phyloP scores from a whole-genome alignment of 2,329 filamentous ascomycete species.

The Tolypocladium tundrense region DNA sequence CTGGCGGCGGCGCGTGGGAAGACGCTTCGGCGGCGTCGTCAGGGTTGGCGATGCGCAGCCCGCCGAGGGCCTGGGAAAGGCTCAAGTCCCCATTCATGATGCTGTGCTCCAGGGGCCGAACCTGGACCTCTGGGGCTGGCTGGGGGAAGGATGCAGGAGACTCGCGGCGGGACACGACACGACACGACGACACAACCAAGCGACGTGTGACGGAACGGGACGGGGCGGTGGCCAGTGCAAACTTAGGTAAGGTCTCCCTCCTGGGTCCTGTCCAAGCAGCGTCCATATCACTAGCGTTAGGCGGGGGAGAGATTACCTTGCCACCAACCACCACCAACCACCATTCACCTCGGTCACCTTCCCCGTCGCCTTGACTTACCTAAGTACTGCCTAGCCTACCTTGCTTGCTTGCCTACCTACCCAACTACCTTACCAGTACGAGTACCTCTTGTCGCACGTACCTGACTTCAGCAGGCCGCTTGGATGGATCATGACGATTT shows the following conservation, averaged over 20 bases:
- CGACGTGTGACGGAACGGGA: slow-evolving; percentile 1
- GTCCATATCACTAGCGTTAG: not conserved
- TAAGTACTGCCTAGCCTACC: too few relatives aligned
- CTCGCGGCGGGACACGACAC: not conserved
- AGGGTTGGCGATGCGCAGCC: slow-evolving; percentile 92
- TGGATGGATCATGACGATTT: too few relatives aligned
- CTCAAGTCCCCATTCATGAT: slow-evolving; percentile 88
- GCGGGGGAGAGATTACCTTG: not conserved
- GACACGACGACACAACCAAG: not conserved
- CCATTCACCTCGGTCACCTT: not conserved
- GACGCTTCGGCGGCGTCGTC: slow-evolving; percentile 51
- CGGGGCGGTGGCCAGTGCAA: not conserved
- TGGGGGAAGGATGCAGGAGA: not conserved
- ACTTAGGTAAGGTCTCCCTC: not conserved
- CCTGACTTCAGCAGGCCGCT: too few relatives aligned
- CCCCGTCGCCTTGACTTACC: not conserved
- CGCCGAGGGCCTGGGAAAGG: slow-evolving; percentile 84
- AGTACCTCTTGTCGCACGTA: too few relatives aligned
- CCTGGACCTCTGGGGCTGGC: slow-evolving; percentile 13
- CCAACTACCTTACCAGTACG: too few relatives aligned
- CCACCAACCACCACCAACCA: not conserved
- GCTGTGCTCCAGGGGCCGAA: slow-evolving; percentile 13
- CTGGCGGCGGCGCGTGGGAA: not conserved
- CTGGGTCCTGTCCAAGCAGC: not conserved
- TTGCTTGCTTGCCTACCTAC: too few relatives aligned